Percentiles rank a stretch among this genome's conserved stretches.
Conservation (phyloP, 1,284 basidiomycete genomes). For the Hymenochaete sp. region DNA sequence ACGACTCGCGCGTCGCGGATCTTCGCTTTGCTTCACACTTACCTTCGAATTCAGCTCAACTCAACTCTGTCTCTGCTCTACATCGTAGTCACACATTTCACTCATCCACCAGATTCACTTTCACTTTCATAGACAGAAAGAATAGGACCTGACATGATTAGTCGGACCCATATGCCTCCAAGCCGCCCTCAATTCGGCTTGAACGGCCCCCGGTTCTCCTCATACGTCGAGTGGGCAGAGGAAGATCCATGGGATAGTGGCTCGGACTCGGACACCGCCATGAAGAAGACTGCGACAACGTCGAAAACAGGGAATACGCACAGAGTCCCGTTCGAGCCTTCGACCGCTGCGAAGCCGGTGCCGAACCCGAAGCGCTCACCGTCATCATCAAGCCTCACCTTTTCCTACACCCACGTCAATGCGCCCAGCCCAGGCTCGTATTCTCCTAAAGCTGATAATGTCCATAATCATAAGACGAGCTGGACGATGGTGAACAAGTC, state of each 20-base stretch:
- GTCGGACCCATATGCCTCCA: slow-evolving; percentile 66
- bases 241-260: slow-evolving; percentile 88
- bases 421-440: slow-evolving; percentile 72
- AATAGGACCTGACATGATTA: slow-evolving; percentile 22
- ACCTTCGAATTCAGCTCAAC: not conserved
- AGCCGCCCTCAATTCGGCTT: slow-evolving; percentile 67
- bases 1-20: not conserved
- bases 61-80: too few relatives aligned
- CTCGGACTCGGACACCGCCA: slow-evolving; percentile 71
- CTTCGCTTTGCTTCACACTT: not conserved
- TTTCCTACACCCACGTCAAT: slow-evolving; percentile 74
- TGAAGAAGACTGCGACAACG: slow-evolving; percentile 34
- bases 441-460: slow-evolving; percentile 42
- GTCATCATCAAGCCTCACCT: slow-evolving; percentile 62
- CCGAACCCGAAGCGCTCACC: slow-evolving; percentile 39
- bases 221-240: slow-evolving; percentile 55
- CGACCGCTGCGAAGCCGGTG: slow-evolving; percentile 39
- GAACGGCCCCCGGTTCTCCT: slow-evolving; percentile 44
- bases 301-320: slow-evolving; percentile 36
- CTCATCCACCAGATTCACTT: too few relatives aligned
- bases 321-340: slow-evolving; percentile 25
- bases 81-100: not conserved
- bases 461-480: slow-evolving; percentile 41
- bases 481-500: slow-evolving; percentile 68
- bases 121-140: too few relatives aligned